Base-by-base conservation (phyloP, 2,329 filamentous ascomycete species). In the Chaetomium sp. region DNA sequence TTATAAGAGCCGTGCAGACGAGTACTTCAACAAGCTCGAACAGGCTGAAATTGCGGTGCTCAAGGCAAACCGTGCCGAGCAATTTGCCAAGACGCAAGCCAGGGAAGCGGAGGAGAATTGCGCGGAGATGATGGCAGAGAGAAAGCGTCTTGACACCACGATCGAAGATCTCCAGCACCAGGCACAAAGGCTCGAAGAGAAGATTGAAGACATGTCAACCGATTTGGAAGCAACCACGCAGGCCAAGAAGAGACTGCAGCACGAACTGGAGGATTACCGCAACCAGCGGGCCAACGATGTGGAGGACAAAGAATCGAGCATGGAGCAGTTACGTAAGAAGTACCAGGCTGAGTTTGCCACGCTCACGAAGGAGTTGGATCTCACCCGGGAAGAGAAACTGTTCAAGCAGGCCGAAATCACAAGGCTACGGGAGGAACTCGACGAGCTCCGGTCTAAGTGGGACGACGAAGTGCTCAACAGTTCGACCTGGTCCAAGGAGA, bases 401-500 rank as follows among this genome's bases (percentile, higher is more conserved):
- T 96, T 76, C 80, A 92, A 80, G 81, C 90, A 94, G 64, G 84
- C 88, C 38, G 91, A 96, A 71, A 95, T 92, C 61, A 82, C 87
- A 12, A 85, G 90, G 45, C 79, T 99, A 52, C 87, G 92, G n/a
- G 92, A 97, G 69, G 94, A 99, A 72, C 84, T 97, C 32, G 94
- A 99, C 65, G 91, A 96, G 65, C 80, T 97, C 56, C 85, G 94
- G 62, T 91, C 86, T 64, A 97, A 97, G 74, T 97, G 94, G 92
- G 94, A 99, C 66, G 90, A 97, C 65, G 92, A 99, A 72, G 90
- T 97, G 9, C 82, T 97, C 64, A 97, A 97, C 74, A 95, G 90
- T 71, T 95, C 91, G 12, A 96, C 92, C 0, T 97, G 94, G 91
- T 91, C 91, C 10, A 99, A 99, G 75, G 92, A 99, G 74, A 97